Evolutionary conservation across 2,329 filamentous ascomycete genomes (phyloP), one percentile per base, ranked within the genome.

Genomic region (Juglanconis oblonga): DNA sequence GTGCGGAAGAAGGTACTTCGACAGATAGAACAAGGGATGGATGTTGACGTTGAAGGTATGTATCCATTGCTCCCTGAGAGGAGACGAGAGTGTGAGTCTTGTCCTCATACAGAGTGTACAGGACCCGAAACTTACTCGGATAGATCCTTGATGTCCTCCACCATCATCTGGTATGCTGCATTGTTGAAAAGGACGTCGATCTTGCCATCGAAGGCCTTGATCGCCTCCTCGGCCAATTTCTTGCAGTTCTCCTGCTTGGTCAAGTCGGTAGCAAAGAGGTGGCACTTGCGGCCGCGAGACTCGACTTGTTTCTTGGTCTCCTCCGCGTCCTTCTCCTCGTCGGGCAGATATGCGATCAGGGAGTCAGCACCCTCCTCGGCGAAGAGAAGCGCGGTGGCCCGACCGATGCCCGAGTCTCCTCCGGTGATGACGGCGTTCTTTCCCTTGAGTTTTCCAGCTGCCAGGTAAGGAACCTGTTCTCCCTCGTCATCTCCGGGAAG

Each of bases 21-120:
- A 82, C 40, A 94, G 79, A 76, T 87, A 94, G 79, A 92, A 95
- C 77, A 86, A 88, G 3, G 89, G 83, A 73, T 94, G 88, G 68
- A 95, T 92, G 76, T 95, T 96, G 52, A 87, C 90, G 73, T 91
- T 81, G 76, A 96, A 94, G 0, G 90, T 94, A 61, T 87, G 79
- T 55, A 87, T 68, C 90, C 90, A 95, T 76, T 95, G 90, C 5
- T 91, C 88, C 69, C 85, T 87, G 60, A 35, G 32, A 10, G 35
- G 11, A 38, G 11, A 14, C n/a, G 9, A 7, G 24, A 4, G 7
- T 31, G 31, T 57, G 11, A 60, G 29, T 38, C 13, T 11, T 8
- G 32, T 3, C 7, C 24, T 9, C 11, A n/a, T 32, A 9, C 6
- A 17, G 2, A 5, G 9, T 9, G 10, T 2, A 45, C 4, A 11